These are phyloP conservation scores for Aspergillus sp. DNA, from an alignment of 2,329 filamentous ascomycete genomes.

Conservation along the genomic window DNA sequence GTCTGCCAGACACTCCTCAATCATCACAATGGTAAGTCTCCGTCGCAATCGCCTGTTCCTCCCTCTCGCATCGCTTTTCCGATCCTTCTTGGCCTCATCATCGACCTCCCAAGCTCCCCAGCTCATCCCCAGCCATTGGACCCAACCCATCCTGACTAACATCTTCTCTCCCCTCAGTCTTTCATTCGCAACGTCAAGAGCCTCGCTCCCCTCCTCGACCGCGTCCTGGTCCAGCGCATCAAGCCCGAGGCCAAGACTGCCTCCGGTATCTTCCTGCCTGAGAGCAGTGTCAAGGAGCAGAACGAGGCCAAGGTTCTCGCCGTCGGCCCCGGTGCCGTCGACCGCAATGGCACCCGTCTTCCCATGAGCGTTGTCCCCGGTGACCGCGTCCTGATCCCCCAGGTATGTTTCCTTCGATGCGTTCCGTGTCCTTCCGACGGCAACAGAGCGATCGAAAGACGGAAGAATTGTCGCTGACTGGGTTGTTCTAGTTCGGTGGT, in stretches of 20 bases:
- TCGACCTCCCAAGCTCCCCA: neutral
- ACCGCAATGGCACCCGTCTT: constrained; percentile 86
- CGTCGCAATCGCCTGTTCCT: constrained; percentile 10
- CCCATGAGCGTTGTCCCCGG: constrained; percentile 78
- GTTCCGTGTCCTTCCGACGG: constrained; percentile 10
- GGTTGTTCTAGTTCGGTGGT: constrained; percentile 71
- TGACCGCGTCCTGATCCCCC: constrained; percentile 93
- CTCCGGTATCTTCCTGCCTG: constrained; percentile 94
- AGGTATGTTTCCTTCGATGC: constrained; percentile 57
- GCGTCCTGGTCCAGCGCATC: constrained; percentile 94
- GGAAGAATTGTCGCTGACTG: constrained; percentile 19
- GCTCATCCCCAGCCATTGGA: neutral
- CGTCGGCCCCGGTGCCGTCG: constrained; percentile 83
- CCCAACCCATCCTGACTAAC: constrained; percentile 1
- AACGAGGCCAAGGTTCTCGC: constrained; percentile 97
- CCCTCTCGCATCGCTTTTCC: neutral
- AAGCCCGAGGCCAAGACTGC: constrained; percentile 97
- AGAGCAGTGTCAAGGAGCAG: constrained; percentile 95
- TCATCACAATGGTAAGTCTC: constrained; percentile 26
- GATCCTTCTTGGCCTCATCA: constrained; percentile 1
- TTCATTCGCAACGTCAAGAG: constrained; percentile 93
- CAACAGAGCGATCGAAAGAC: neutral
- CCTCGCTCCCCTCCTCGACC: constrained; percentile 94
- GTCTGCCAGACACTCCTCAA: constrained; percentile 1
- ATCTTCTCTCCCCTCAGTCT: constrained; percentile 25